Percentiles rank a stretch among this genome's conserved stretches.
Evolutionary conservation across 225 moss, liverwort and hornwort species (phyloP).

Genomic region (Pseudoscleropodium purum): DNA sequence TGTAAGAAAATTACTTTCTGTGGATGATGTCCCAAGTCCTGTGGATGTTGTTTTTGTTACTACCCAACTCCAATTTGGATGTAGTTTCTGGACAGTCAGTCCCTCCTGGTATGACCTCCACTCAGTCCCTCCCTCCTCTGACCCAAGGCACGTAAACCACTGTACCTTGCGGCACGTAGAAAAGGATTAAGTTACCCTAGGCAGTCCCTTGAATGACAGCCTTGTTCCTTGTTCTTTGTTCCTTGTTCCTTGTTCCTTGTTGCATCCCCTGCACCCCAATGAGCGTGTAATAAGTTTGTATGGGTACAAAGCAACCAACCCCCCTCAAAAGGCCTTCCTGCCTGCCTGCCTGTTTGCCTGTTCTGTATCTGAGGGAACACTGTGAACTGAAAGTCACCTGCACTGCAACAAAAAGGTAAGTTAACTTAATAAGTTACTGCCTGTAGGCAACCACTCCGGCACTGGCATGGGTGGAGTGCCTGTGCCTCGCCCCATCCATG

Average conservation of each 20-base stretch:
- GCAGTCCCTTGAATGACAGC: too few relatives aligned
- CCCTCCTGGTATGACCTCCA: neutral
- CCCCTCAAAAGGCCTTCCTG: neutral
- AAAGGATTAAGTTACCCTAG: neutral
- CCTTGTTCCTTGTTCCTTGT: neutral
- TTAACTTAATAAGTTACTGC: too few relatives aligned
- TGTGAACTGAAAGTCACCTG: neutral
- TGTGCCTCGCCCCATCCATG: too few relatives aligned
- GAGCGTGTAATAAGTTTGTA: neutral
- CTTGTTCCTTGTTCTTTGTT: neutral
- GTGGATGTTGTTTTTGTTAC: too few relatives aligned
- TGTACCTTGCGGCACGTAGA: neutral
- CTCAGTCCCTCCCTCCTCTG: neutral
- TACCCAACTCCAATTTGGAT: too few relatives aligned
- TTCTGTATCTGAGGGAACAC: neutral
- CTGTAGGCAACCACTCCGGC: too few relatives aligned
- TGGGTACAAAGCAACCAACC: neutral
- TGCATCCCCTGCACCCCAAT: neutral
- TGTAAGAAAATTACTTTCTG: neutral
- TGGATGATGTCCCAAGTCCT: neutral
- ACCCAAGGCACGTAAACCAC: neutral
- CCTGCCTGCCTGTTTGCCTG: neutral
- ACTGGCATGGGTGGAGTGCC: too few relatives aligned
- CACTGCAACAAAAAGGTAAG: too few relatives aligned
- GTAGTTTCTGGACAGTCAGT: neutral